Evolutionary conservation across 495 filamentous ascomycete genomes (phyloP), one percentile per base, ranked within the genome.

Genomic region (Neurospora pannonica): DNA sequence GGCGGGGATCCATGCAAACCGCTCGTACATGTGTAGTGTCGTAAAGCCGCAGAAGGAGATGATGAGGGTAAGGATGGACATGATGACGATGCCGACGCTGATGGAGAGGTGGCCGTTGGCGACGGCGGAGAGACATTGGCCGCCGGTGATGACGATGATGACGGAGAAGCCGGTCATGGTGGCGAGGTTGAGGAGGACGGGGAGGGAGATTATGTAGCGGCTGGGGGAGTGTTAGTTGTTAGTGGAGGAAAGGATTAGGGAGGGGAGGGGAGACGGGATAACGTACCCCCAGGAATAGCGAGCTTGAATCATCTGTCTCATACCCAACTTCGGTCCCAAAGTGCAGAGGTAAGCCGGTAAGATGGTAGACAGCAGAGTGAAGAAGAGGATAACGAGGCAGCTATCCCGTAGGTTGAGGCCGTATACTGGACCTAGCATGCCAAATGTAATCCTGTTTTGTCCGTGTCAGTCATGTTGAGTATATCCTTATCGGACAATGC

Each of bases 1-100:
- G 28, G 84, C 84, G 13, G 85, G 82, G 76, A 88, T 86, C 89
- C 89, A 91, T 19, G 89, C 88, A 72, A 85, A 91, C 60, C 87
- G 85, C 82, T 91, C 89, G 74, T 89, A 91, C 13, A 85, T 75
- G 76, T 91, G 85, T 38, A 92, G 84, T 1, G 87, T 83, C 4
- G 83, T 82, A 71, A 88, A 86, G 34, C 90, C 90, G 77, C 89
- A 86, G 76, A 90, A 88, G 13, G 87, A 87, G 74, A 91, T 85
- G 54, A 88, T 71, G 40, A 91, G 83, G 67, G 85, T 81, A 46
- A 91, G 75, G 39, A 89, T 76, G 5, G 86, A 85, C 24, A 86
- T 86, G 74, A 89, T 86, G 77, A 88, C 82, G 73, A 88, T 88
- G 54, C 87, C 85, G 31, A 85, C 84, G 1, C 77, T 82, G 7